Conservation (phyloP, 2,329 filamentous ascomycete species). For the Cryphonectria radicalis region DNA sequence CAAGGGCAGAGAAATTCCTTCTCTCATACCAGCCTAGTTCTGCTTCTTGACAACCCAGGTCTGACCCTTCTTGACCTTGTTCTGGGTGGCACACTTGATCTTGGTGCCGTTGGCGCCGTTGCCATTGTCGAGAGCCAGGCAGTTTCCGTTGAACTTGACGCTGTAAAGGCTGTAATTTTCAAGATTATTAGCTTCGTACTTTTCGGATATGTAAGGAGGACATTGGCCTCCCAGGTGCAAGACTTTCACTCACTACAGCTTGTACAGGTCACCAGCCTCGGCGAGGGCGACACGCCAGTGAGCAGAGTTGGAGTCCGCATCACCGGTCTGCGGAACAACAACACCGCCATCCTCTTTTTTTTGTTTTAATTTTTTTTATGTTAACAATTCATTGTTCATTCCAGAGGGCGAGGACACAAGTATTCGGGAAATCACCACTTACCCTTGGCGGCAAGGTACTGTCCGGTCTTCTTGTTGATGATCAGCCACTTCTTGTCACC, state of each 20-base stretch:
- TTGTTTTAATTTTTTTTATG: neutral
- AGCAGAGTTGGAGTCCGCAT: conserved; percentile 10
- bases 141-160: conserved; percentile 17
- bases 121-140: conserved; percentile 18
- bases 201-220: neutral
- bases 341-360: conserved; percentile 16
- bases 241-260: conserved; percentile 6
- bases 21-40: neutral
- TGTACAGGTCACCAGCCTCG: conserved; percentile 8
- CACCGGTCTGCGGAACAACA: conserved; percentile 16
- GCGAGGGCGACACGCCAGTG: conserved; percentile 16
- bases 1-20: neutral
- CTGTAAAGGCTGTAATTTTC: neutral
- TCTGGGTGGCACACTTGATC: conserved; percentile 21
- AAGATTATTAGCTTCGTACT: neutral
- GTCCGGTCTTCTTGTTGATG: conserved; percentile 24
- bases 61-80: conserved; percentile 17
- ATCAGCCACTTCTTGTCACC: conserved; percentile 22
- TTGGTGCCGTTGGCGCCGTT: conserved; percentile 10
- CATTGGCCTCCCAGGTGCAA: neutral
- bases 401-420: neutral
- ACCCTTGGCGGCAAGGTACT: conserved; percentile 20
- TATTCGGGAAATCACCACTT: neutral
- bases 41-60: conserved; percentile 19
- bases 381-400: neutral